These are phyloP conservation scores for Xylaria intraflava DNA, from an alignment of 495 filamentous ascomycete genomes.

Conservation along the genomic window DNA sequence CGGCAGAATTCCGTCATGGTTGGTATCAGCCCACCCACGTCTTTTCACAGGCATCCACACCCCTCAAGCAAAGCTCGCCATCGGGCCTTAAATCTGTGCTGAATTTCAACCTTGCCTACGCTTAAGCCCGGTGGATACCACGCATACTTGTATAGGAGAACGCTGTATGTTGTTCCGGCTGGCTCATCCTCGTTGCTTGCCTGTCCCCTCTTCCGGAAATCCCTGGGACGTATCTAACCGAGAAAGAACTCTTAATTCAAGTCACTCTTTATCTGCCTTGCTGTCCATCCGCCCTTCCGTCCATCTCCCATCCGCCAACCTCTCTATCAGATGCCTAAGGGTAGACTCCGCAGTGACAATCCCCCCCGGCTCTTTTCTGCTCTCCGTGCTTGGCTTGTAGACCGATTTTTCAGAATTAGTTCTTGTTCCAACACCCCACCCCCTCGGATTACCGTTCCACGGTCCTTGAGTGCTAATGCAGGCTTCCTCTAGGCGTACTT, in stretches of 20 bases:
- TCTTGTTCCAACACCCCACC: not conserved
- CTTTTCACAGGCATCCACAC: slow-evolving; percentile 21
- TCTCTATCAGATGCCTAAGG: slow-evolving; percentile 11
- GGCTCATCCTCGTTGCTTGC: not conserved
- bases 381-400: not conserved
- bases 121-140: slow-evolving; percentile 6
- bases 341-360: not conserved
- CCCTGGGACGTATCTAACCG: slow-evolving; percentile 15
- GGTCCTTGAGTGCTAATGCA: slow-evolving; percentile 1
- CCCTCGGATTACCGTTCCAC: slow-evolving; percentile 1
- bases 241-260: slow-evolving; percentile 12
- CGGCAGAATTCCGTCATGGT: slow-evolving; percentile 5
- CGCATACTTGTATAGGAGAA: not conserved
- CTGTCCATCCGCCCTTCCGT: not conserved
- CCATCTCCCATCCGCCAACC: slow-evolving; percentile 9
- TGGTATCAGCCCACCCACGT: slow-evolving; percentile 1
- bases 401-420: not conserved
- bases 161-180: not conserved
- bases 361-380: not conserved
- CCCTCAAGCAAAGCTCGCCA: slow-evolving; percentile 4
- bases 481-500: slow-evolving; percentile 2
- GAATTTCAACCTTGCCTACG: slow-evolving; percentile 4
- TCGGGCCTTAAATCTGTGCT: not conserved
- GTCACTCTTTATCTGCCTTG: not conserved
- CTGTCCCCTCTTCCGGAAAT: slow-evolving; percentile 1